phyloP scores from a whole-genome alignment of 2,329 filamentous ascomycete genomes.

The Chaetothyriales sp. region DNA sequence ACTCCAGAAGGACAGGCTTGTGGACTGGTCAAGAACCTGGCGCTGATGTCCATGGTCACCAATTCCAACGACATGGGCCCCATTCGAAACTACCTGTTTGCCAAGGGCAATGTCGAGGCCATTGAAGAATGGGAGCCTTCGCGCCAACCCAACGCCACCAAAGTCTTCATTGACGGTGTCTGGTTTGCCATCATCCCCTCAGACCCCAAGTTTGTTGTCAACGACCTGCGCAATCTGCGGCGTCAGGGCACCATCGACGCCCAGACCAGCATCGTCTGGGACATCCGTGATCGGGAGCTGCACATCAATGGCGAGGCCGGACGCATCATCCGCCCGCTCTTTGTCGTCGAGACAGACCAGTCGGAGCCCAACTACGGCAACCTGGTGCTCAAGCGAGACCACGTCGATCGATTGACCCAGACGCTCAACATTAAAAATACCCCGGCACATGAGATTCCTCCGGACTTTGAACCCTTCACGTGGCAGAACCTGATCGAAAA shows the following conservation, averaged over 20 bases:
- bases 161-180: constrained; percentile 94
- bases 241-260: constrained; percentile 73
- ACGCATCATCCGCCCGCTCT: constrained; percentile 83
- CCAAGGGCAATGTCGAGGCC: constrained; percentile 77
- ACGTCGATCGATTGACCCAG: constrained; percentile 59
- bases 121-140: constrained; percentile 87
- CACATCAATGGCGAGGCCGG: constrained; percentile 97
- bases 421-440: constrained; percentile 39
- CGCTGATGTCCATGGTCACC: constrained; percentile 96
- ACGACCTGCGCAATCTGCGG: constrained; percentile 61
- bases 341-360: constrained; percentile 77
- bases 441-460: constrained; percentile 24
- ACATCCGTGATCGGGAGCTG: constrained; percentile 95
- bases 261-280: constrained; percentile 86
- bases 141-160: constrained; percentile 80
- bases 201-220: constrained; percentile 73
- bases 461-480: constrained; percentile 46
- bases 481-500: constrained; percentile 76
- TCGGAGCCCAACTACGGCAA: constrained; percentile 62
- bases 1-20: constrained; percentile 97
- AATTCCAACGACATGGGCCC: constrained; percentile 85
- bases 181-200: constrained; percentile 86
- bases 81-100: constrained; percentile 89
- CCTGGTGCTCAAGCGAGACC: constrained; percentile 71
- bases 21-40: constrained; percentile 93